phyloP scores from a whole-genome alignment of 257 asterid species.

The Osmanthus fragrans region DNA sequence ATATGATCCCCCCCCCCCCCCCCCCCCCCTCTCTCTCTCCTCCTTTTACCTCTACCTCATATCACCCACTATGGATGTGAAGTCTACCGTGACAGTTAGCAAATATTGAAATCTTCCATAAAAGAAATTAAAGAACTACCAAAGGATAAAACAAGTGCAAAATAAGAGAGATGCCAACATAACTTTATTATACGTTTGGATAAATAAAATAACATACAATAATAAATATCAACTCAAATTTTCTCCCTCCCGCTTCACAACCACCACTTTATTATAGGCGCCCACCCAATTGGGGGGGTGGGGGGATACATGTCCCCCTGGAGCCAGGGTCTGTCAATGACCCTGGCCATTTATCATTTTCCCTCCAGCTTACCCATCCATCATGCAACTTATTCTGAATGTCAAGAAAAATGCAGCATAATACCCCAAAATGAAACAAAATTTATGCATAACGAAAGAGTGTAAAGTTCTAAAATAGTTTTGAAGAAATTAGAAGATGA shows the following conservation, averaged over 20 bases:
- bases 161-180: neutral
- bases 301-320: too few species aligned
- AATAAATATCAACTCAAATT: too few species aligned
- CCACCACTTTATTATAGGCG: neutral
- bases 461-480: neutral
- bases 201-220: too few species aligned
- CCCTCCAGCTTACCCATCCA: neutral
- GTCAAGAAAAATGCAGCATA: neutral
- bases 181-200: neutral
- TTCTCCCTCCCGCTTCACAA: neutral
- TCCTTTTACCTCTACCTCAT: neutral
- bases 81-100: neutral
- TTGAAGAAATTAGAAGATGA: slow-evolving; percentile 52
- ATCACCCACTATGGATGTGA: neutral
- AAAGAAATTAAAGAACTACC: neutral
- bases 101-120: neutral
- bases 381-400: neutral
- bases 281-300: too few species aligned
- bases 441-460: neutral
- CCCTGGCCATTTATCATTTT: too few species aligned
- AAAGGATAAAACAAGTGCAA: neutral
- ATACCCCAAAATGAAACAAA: neutral
- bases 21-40: too few species aligned
- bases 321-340: too few species aligned
- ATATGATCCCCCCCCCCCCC: too few species aligned